These are phyloP conservation scores for Calamus simplicifolius DNA, from an alignment of 176 grass and related monocot species.

Conservation along the genomic window DNA sequence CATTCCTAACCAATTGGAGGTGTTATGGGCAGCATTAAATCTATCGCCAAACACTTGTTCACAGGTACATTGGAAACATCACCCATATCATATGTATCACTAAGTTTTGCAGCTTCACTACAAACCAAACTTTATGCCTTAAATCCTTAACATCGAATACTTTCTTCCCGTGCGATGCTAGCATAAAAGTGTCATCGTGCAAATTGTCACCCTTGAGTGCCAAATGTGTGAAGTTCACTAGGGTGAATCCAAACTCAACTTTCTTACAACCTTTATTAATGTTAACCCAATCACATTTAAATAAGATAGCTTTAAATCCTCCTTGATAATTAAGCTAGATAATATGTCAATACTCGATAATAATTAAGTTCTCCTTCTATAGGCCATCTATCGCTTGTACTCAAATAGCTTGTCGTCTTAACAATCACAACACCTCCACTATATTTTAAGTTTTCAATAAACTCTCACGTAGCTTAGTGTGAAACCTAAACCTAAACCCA, in stretches of 20 bases:
- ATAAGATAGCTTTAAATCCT: constrained; percentile 1
- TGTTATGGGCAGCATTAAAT: too few species aligned
- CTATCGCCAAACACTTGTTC: too few species aligned
- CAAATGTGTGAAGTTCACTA: constrained; percentile 18
- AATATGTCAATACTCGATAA: constrained; percentile 14
- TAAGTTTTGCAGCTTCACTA: too few species aligned
- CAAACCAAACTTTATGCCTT: too few species aligned
- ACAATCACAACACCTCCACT: constrained; percentile 22
- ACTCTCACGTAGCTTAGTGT: not conserved
- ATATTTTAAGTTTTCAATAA: constrained; percentile 33
- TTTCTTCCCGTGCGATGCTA: too few species aligned
- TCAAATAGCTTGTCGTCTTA: too few species aligned
- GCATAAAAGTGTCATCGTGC: too few species aligned
- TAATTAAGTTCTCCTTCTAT: constrained; percentile 9
- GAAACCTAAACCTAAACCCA: constrained; percentile 9
- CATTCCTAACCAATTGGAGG: too few species aligned
- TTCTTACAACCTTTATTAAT: not conserved
- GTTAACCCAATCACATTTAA: constrained; percentile 24
- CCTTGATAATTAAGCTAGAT: constrained; percentile 12
- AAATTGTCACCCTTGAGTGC: constrained; percentile 5
- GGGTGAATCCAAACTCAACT: constrained; percentile 11
- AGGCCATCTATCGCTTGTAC: too few species aligned
- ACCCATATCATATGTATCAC: too few species aligned
- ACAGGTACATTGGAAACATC: too few species aligned
- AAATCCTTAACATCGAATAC: too few species aligned